Evolutionary conservation across 2,329 filamentous ascomycete species (phyloP).

Genomic region (Trichoderma lentiforme): DNA sequence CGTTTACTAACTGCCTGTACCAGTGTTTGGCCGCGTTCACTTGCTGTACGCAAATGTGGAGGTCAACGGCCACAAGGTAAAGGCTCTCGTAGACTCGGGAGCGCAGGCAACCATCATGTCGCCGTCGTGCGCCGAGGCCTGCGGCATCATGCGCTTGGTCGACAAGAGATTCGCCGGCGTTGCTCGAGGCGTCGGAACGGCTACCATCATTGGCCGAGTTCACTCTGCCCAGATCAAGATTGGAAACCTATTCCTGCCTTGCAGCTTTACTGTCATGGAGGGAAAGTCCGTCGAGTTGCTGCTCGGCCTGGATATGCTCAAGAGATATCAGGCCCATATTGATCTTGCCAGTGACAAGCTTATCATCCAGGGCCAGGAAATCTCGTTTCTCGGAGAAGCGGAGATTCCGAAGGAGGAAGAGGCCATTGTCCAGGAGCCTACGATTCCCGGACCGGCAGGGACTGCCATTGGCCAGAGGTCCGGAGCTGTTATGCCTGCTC

Average conservation of each 20-base stretch:
- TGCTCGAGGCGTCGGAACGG: slow-evolving; percentile 89
- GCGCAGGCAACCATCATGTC: slow-evolving; percentile 99
- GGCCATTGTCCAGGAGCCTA: slow-evolving; percentile 75
- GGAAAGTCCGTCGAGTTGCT: slow-evolving; percentile 93
- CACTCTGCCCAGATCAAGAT: slow-evolving; percentile 95
- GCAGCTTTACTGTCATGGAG: slow-evolving; percentile 99
- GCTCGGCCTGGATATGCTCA: slow-evolving; percentile 93
- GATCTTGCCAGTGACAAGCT: slow-evolving; percentile 82
- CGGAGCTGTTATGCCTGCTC: slow-evolving; percentile 61
- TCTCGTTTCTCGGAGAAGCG: slow-evolving; percentile 85
- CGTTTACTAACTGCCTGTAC: slow-evolving; percentile 9
- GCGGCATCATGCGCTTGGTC: slow-evolving; percentile 93
- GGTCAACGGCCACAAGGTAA: slow-evolving; percentile 88
- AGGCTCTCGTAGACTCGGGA: slow-evolving; percentile 95
- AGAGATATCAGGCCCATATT: slow-evolving; percentile 89
- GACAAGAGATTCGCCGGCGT: slow-evolving; percentile 90
- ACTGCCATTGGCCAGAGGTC: slow-evolving; percentile 81
- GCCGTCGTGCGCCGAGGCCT: slow-evolving; percentile 82
- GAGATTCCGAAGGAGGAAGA: slow-evolving; percentile 89
- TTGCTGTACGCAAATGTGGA: slow-evolving; percentile 96
- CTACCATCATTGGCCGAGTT: slow-evolving; percentile 89
- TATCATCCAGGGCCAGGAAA: slow-evolving; percentile 82
- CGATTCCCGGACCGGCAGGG: slow-evolving; percentile 80
- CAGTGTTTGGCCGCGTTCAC: slow-evolving; percentile 90
- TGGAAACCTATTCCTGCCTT: slow-evolving; percentile 79